Conservation (phyloP, 495 filamentous ascomycete species). For the Cercophora samala region DNA sequence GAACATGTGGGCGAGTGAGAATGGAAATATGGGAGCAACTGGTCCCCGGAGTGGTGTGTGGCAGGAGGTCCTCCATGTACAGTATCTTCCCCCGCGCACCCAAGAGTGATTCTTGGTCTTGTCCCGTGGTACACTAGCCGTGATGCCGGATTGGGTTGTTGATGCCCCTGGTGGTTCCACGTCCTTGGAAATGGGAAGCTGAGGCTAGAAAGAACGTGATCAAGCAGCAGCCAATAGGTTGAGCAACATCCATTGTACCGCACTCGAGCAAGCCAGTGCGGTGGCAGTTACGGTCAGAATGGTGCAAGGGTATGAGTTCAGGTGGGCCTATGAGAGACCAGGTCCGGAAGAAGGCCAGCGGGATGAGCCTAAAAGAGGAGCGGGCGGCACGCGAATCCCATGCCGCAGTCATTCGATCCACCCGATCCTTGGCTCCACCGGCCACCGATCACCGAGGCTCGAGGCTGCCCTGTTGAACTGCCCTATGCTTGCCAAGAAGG, state of each 20-base stretch:
- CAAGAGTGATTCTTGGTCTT: not conserved
- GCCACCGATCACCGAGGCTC: slow-evolving; percentile 3
- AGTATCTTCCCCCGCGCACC: not conserved
- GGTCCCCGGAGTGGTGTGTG: not conserved
- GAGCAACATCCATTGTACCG: slow-evolving; percentile 12
- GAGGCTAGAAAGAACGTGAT: not conserved
- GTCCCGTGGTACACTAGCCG: not conserved
- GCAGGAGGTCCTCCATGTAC: not conserved
- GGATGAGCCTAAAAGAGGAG: slow-evolving; percentile 34
- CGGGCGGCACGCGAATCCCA: slow-evolving; percentile 25
- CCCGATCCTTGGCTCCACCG: slow-evolving; percentile 22
- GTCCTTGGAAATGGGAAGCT: not conserved
- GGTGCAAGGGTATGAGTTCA: slow-evolving; percentile 22
- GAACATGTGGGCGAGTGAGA: not conserved
- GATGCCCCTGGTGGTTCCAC: not conserved
- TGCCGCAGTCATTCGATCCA: slow-evolving; percentile 25
- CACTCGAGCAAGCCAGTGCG: not conserved
- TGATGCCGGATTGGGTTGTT: not conserved
- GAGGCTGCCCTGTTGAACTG: slow-evolving; percentile 4
- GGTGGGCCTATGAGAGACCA: slow-evolving; percentile 17
- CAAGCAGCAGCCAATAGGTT: slow-evolving; percentile 11
- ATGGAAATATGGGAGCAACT: not conserved
- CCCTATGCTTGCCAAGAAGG: not conserved
- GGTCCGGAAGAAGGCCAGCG: slow-evolving; percentile 28
- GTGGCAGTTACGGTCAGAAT: not conserved